Base-by-base conservation (phyloP, 257 asterid species). In the Pogostemon cablin region DNA sequence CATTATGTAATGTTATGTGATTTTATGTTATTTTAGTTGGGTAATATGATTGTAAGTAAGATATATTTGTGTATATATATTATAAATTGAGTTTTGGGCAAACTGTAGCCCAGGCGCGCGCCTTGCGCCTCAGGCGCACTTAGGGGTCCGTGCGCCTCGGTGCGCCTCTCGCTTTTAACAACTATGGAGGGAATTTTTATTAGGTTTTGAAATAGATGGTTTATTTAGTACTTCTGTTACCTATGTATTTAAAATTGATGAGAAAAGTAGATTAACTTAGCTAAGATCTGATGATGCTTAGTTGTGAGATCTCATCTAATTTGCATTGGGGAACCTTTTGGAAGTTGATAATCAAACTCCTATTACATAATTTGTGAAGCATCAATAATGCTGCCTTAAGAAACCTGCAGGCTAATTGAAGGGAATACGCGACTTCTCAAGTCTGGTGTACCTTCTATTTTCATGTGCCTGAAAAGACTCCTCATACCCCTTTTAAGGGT, bases 301-400 rank as follows among this genome's bases (percentile, higher is more conserved):
- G 34, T 44, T 7, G 65, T 32, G 65, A 57, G 57, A 32, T 47
- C 38, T 5, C 9, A 47, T 32, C 17, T 67, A 32, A 58, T 69
- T 56, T 69, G 65, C 46, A 25, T 32, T 69, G 8, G 9, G 59
- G 48, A 10, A 46, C 47, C 66, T 69, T 10, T 48, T 1, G 38
- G 38, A 9, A 46, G 8, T 57, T 42, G 6, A 10, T 56, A 8
- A n/a, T 69, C 38, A 8, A 56, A 41, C 47, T 43, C 55, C 53
- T 40, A n/a, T 15, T 40, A n/a, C 52, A 15, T 38, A 62, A 62
- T 38, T 8, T 62, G 15, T 15, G 67, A 7, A 62, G 52, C 40
- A 64, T n/a, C 42, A 64, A 64, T 11, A 32, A 6, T 64, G 69
- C 49, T 64, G 32, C 43, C 46, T 20, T 44, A 64, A 12, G 53